phyloP scores from a whole-genome alignment of 306 rosid genomes.

The Dicorynia guianensis region DNA sequence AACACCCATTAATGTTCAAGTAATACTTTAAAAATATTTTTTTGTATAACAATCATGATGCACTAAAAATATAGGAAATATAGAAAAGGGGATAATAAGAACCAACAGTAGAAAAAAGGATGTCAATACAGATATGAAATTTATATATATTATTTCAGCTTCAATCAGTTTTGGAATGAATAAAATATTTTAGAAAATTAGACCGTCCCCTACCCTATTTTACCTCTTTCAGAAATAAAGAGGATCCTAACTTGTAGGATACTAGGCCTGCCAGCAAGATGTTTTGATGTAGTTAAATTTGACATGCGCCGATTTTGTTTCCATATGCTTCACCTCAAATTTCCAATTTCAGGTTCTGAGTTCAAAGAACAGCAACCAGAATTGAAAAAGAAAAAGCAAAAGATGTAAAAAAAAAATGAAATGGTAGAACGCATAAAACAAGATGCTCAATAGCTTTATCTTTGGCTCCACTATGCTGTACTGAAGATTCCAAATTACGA shows the following conservation, averaged over 20 bases:
- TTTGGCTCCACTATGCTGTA: slow-evolving; percentile 46
- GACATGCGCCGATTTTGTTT: slow-evolving; percentile 18
- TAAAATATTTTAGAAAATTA: no score
- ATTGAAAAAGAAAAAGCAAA: neutral
- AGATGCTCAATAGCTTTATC: slow-evolving; percentile 11
- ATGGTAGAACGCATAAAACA: slow-evolving; percentile 24
- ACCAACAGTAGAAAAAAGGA: no score
- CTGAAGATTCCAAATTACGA: slow-evolving; percentile 46
- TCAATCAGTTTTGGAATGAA: no score
- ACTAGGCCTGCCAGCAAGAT: neutral
- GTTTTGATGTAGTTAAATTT: slow-evolving; percentile 21
- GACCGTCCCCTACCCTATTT: no score
- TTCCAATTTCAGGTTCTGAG: slow-evolving; percentile 18
- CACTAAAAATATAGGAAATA: no score
- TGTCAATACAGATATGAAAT: no score
- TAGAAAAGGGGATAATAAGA: no score
- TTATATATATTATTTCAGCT: no score
- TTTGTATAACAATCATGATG: no score
- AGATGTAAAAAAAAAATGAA: slow-evolving; percentile 14
- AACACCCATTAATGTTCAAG: no score
- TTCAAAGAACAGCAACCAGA: slow-evolving; percentile 4
- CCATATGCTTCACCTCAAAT: slow-evolving; percentile 30
- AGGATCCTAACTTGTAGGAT: neutral
- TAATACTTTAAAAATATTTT: no score
- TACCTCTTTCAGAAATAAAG: no score